phyloP scores from a whole-genome alignment of 768 basidiomycete species.

The Calocera viscosa region DNA sequence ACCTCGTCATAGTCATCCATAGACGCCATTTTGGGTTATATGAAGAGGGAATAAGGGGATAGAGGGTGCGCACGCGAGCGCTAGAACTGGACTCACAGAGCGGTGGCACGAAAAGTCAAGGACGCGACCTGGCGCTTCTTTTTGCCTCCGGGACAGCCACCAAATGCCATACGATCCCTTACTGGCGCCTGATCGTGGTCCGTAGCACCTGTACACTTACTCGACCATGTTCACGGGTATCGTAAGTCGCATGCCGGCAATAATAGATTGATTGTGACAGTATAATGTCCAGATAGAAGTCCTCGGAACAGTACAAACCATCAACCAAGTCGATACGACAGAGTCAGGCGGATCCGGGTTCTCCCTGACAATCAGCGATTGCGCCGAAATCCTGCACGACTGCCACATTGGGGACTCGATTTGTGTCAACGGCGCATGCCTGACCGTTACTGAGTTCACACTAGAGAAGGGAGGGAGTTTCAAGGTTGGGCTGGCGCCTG shows the following conservation, averaged over 20 bases:
- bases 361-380: conserved; percentile 61
- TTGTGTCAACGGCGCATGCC: conserved; percentile 72
- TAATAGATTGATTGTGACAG: neutral
- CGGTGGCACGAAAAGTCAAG: neutral
- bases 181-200: neutral
- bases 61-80: neutral
- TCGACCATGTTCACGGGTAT: conserved; percentile 3
- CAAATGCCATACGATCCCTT: neutral
- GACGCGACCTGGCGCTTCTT: neutral
- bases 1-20: conserved; percentile 23
- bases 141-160: conserved; percentile 3
- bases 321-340: conserved; percentile 33
- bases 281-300: conserved; percentile 64
- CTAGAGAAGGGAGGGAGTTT: conserved; percentile 56
- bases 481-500: conserved; percentile 89
- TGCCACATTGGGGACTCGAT: conserved; percentile 93
- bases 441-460: conserved; percentile 84
- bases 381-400: conserved; percentile 64
- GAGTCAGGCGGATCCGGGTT: conserved; percentile 58
- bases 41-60: neutral
- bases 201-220: neutral
- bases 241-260: neutral
- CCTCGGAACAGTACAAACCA: conserved; percentile 57
- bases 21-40: conserved; percentile 37
- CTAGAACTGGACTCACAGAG: neutral